Conservation (phyloP, 306 rosid species). For the Fagus crenata region DNA sequence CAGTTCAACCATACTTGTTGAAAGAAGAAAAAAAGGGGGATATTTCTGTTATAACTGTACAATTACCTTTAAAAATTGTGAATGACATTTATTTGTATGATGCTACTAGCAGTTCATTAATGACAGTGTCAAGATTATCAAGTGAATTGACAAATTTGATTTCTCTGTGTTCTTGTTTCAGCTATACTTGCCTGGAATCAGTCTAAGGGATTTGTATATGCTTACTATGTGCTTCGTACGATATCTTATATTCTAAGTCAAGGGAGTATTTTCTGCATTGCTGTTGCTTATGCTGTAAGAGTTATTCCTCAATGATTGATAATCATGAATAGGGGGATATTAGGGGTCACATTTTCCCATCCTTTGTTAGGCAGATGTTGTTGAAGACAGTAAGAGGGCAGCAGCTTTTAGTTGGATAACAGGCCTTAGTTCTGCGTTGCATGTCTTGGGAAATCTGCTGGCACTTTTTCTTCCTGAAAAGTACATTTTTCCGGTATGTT, state of each 20-base stretch:
- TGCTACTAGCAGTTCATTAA: too few relatives aligned
- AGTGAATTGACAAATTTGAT: neutral
- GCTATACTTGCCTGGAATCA: constrained; percentile 58
- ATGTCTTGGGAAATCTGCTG: constrained; percentile 55
- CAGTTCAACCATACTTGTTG: too few relatives aligned
- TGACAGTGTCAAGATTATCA: too few relatives aligned
- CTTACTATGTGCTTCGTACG: constrained; percentile 58
- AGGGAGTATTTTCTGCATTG: constrained; percentile 69
- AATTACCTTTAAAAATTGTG: neutral
- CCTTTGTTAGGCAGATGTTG: constrained; percentile 61
- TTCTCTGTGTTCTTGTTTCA: constrained; percentile 26
- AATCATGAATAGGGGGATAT: constrained; percentile 1
- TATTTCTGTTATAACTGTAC: too few relatives aligned
- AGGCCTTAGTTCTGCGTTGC: constrained; percentile 64
- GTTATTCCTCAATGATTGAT: constrained; percentile 17
- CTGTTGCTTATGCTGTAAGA: constrained; percentile 64
- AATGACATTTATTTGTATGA: too few relatives aligned
- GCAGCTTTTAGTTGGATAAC: constrained; percentile 65
- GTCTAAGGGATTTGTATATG: constrained; percentile 56
- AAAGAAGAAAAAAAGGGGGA: too few relatives aligned
- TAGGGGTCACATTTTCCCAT: constrained; percentile 21
- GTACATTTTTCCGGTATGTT: constrained; percentile 52
- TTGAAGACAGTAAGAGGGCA: constrained; percentile 49
- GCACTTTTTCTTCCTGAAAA: constrained; percentile 58
- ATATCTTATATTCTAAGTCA: constrained; percentile 60